Percentiles rank a stretch among this genome's conserved stretches.
Evolutionary conservation across 2,329 filamentous ascomycete genomes (phyloP).

Genomic region (Talaromyces amestolkiae): DNA sequence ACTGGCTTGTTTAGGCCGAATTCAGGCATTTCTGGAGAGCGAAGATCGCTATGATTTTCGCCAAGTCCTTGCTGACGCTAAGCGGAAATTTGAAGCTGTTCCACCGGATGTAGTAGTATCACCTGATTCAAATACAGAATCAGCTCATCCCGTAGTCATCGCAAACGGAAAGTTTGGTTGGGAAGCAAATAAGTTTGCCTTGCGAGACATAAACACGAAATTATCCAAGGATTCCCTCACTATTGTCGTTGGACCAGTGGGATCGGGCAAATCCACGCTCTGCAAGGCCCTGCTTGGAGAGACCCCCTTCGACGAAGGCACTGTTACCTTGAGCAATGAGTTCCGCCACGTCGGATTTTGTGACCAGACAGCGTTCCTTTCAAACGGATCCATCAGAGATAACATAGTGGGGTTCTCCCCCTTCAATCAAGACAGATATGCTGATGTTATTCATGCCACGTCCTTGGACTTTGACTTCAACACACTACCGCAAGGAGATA

Average conservation of each 20-base stretch:
- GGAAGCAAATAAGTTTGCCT: not conserved
- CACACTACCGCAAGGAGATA: conserved; percentile 41
- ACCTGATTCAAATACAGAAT: not conserved
- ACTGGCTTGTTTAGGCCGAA: conserved; percentile 25
- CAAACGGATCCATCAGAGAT: conserved; percentile 32
- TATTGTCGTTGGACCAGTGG: conserved; percentile 14
- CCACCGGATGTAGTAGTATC: not conserved
- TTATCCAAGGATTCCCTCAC: conserved; percentile 8
- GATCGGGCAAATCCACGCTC: conserved; percentile 36
- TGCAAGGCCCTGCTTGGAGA: conserved; percentile 36
- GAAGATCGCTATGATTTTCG: conserved; percentile 19
- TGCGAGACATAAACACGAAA: not conserved
- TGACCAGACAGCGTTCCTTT: conserved; percentile 33
- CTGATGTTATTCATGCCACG: conserved; percentile 27
- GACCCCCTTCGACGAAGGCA: conserved; percentile 29
- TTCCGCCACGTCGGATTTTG: conserved; percentile 39
- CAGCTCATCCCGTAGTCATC: not conserved
- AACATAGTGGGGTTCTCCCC: conserved; percentile 30
- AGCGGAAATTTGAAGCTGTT: not conserved
- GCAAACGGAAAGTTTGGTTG: conserved; percentile 9
- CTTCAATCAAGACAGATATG: conserved; percentile 30
- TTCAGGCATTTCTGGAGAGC: conserved; percentile 25
- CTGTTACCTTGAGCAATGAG: not conserved
- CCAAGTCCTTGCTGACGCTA: not conserved
- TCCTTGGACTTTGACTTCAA: conserved; percentile 39